These are phyloP conservation scores for Diospyros lotus DNA, from an alignment of 148 eudicot species.

Conservation along the genomic window DNA sequence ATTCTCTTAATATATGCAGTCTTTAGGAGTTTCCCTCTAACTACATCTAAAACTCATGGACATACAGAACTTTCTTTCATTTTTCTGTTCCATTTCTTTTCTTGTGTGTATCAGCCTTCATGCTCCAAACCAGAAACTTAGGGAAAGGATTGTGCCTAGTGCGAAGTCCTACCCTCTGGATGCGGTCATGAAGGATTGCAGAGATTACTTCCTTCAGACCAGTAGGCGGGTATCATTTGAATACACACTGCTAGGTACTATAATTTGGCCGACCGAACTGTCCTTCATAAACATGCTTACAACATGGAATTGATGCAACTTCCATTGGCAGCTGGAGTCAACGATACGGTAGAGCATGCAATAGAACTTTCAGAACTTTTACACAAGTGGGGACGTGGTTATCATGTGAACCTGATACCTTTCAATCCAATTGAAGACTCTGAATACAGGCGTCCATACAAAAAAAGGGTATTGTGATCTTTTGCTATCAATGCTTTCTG, in stretches of 20 bases:
- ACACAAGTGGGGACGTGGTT: constrained; percentile 87
- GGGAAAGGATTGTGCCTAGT: constrained; percentile 95
- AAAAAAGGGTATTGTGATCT: constrained; percentile 50
- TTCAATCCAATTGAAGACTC: constrained; percentile 94
- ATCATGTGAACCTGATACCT: constrained; percentile 97
- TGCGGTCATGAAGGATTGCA: constrained; percentile 93
- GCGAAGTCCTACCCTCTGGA: constrained; percentile 93
- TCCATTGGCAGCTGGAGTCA: constrained; percentile 79
- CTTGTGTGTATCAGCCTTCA: constrained; percentile 65
- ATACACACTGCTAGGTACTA: constrained; percentile 90
- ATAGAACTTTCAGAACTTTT: constrained; percentile 81
- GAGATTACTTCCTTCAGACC: constrained; percentile 85
- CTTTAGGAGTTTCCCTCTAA: constrained; percentile 2
- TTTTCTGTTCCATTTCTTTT: neutral
- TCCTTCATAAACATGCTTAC: neutral
- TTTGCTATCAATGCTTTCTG: neutral
- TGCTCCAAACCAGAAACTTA: constrained; percentile 95
- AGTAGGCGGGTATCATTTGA: constrained; percentile 91
- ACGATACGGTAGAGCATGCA: constrained; percentile 84
- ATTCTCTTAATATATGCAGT: neutral
- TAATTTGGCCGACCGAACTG: constrained; percentile 8
- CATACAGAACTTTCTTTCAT: neutral
- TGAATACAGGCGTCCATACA: constrained; percentile 77
- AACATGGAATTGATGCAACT: neutral
- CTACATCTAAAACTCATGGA: neutral